These are phyloP conservation scores for Exophiala spinifera DNA, from an alignment of 2,329 filamentous ascomycete genomes.

Conservation along the genomic window DNA sequence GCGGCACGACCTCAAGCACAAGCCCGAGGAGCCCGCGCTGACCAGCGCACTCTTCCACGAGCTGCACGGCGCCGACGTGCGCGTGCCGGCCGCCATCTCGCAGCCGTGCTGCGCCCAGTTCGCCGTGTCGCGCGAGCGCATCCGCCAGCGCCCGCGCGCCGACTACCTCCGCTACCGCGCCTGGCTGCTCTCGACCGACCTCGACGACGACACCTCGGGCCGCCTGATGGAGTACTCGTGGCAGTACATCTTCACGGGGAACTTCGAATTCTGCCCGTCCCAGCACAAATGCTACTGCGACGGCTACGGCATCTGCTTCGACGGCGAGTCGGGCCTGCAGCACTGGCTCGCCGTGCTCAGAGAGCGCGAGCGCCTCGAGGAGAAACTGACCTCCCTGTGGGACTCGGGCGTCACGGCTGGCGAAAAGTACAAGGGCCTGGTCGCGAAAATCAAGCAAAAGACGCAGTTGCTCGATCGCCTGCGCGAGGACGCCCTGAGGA, in stretches of 20 bases:
- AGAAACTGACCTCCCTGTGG: constrained; percentile 41
- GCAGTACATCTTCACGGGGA: constrained; percentile 60
- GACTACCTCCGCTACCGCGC: constrained; percentile 58
- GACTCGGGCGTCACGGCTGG: constrained; percentile 29
- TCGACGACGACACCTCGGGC: constrained; percentile 56
- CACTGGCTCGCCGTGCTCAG: constrained; percentile 47
- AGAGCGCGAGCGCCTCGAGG: constrained; percentile 40
- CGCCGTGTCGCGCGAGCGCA: constrained; percentile 57
- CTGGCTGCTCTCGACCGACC: constrained; percentile 58
- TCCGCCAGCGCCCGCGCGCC: constrained; percentile 53
- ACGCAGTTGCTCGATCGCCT: constrained; percentile 42
- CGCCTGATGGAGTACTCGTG: constrained; percentile 63
- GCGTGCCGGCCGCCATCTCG: constrained; percentile 49
- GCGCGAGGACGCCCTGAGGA: constrained; percentile 45
- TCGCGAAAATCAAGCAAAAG: constrained; percentile 44
- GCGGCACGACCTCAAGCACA: constrained; percentile 39
- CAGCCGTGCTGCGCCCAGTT: constrained; percentile 66
- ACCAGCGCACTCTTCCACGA: constrained; percentile 46
- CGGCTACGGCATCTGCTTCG: constrained; percentile 62
- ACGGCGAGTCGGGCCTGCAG: constrained; percentile 47
- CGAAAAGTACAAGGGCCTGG: constrained; percentile 39
- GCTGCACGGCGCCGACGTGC: constrained; percentile 32
- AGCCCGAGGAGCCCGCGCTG: constrained; percentile 48
- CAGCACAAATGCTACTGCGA: constrained; percentile 62
- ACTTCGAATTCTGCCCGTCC: constrained; percentile 43